Evolutionary conservation across 495 filamentous ascomycete genomes (phyloP).

Genomic region (Saxophila tyrrhenica): DNA sequence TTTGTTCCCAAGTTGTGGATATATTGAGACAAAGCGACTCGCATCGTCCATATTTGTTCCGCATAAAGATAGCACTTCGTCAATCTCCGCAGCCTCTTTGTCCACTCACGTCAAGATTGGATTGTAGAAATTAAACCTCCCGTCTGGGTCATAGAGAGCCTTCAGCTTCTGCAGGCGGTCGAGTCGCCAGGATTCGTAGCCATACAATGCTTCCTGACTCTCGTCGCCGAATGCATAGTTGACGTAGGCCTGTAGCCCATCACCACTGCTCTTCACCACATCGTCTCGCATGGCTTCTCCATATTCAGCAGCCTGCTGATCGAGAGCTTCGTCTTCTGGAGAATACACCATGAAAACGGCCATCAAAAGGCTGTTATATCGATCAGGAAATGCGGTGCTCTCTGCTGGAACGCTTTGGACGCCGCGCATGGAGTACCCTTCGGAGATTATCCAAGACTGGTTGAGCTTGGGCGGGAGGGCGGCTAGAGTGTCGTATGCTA

Average conservation of each 20-base stretch:
- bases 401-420: constrained; percentile 22
- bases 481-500: background rate
- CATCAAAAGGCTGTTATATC: background rate
- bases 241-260: constrained; percentile 30
- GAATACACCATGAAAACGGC: background rate
- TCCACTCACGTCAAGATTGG: background rate
- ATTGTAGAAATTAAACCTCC: constrained; percentile 3
- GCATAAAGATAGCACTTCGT: background rate
- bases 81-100: background rate
- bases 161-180: constrained; percentile 32
- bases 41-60: background rate
- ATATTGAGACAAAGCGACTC: background rate
- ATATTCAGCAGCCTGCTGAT: background rate
- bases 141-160: constrained; percentile 32
- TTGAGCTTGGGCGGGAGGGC: background rate
- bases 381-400: constrained; percentile 18
- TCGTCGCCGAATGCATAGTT: constrained; percentile 42
- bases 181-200: constrained; percentile 38
- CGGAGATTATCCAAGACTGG: constrained; percentile 24
- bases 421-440: constrained; percentile 32
- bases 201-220: constrained; percentile 32
- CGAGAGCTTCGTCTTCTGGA: background rate
- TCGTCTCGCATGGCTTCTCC: background rate
- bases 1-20: too few species aligned
- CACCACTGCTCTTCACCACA: background rate